These are phyloP conservation scores for Podospora sp. DNA, from an alignment of 495 filamentous ascomycete genomes.

Conservation along the genomic window DNA sequence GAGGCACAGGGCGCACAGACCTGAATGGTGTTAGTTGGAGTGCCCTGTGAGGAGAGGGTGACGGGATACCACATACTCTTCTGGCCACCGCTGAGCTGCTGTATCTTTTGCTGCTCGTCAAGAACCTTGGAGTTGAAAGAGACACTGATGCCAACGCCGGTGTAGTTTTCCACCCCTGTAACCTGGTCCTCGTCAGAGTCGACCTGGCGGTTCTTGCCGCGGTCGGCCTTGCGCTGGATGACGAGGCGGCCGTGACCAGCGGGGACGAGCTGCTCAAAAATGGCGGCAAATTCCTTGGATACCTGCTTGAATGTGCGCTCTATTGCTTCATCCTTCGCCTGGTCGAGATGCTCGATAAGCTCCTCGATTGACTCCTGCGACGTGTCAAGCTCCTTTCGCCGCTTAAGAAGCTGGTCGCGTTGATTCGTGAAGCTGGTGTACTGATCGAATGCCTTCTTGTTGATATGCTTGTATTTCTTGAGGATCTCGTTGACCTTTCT, in stretches of 20 bases:
- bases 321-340: slow-evolving; percentile 93
- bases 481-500: slow-evolving; percentile 91
- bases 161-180: slow-evolving; percentile 91
- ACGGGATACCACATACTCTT: slow-evolving; percentile 69
- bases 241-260: slow-evolving; percentile 88
- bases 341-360: slow-evolving; percentile 88
- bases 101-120: slow-evolving; percentile 96
- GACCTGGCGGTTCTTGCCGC: slow-evolving; percentile 60
- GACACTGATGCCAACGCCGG: slow-evolving; percentile 96
- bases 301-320: slow-evolving; percentile 99
- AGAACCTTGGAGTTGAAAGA: slow-evolving; percentile 95
- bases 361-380: slow-evolving; percentile 85
- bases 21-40: slow-evolving; percentile 46
- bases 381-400: slow-evolving; percentile 80
- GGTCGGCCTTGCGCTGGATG: slow-evolving; percentile 89
- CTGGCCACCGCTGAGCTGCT: slow-evolving; percentile 94
- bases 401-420: slow-evolving; percentile 77
- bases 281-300: slow-evolving; percentile 82
- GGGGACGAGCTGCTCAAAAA: slow-evolving; percentile 94
- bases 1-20: slow-evolving; percentile 90
- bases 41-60: slow-evolving; percentile 19
- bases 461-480: slow-evolving; percentile 96
- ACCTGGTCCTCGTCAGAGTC: slow-evolving; percentile 69
- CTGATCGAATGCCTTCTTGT: slow-evolving; percentile 99
- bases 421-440: slow-evolving; percentile 96